phyloP scores from a whole-genome alignment of 176 grass and related monocot species.

The Avena eriantha region DNA sequence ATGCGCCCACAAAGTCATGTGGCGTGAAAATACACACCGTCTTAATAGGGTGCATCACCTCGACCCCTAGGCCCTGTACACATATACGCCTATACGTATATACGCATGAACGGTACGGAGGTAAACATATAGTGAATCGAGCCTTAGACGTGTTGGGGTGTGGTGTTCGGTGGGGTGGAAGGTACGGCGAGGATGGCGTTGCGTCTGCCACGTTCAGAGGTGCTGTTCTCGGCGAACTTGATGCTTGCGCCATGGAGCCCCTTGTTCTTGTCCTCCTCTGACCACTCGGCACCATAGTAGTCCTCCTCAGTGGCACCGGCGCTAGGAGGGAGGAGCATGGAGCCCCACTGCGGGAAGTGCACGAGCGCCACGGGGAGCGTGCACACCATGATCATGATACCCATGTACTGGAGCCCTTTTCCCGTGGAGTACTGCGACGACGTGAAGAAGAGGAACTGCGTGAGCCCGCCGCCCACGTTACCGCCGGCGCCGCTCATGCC shows the following conservation, averaged over 20 bases:
- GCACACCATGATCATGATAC: conserved; percentile 92
- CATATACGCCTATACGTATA: conserved; percentile 31
- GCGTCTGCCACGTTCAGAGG: conserved; percentile 61
- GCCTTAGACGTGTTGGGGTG: not conserved
- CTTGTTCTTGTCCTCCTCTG: conserved; percentile 62
- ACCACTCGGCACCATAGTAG: conserved; percentile 72
- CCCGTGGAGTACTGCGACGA: conserved; percentile 38
- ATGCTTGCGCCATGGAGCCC: conserved; percentile 57
- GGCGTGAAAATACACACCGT: not conserved
- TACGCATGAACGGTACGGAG: not conserved
- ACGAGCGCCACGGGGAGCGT: conserved; percentile 60
- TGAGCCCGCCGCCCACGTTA: conserved; percentile 50
- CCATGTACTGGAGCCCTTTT: conserved; percentile 67
- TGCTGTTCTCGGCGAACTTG: conserved; percentile 74
- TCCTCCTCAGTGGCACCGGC: conserved; percentile 48
- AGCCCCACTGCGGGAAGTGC: conserved; percentile 86
- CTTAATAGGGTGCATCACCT: conserved; percentile 65
- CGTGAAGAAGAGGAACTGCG: conserved; percentile 74
- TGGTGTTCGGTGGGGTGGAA: not conserved
- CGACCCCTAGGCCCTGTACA: not conserved
- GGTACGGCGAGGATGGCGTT: conserved; percentile 24
- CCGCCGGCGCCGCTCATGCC: not conserved
- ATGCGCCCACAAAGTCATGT: not conserved
- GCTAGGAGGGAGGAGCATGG: conserved; percentile 69
- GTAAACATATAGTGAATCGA: not conserved